These are phyloP conservation scores for Plasmodium chabaudi DNA, from an alignment of 169 alveolate genomes.

Conservation along the genomic window DNA sequence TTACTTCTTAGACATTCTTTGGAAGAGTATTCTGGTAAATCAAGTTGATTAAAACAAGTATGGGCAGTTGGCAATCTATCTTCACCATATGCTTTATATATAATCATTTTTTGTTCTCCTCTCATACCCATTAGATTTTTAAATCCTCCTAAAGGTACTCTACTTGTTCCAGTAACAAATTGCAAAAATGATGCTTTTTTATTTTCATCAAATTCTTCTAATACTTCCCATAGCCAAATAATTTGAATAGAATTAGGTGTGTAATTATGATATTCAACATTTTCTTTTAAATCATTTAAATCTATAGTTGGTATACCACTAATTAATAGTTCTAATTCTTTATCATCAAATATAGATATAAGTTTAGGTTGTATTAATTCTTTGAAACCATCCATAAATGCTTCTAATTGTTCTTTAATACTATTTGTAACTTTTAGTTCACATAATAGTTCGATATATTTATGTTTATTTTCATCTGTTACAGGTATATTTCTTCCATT, in stretches of 20 bases:
- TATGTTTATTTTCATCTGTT: conserved; percentile 95
- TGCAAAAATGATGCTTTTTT: conserved; percentile 94
- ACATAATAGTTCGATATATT: conserved; percentile 95
- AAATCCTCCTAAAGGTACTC: conserved; percentile 99
- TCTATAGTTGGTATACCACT: conserved; percentile 99
- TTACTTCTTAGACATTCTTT: conserved; percentile 94
- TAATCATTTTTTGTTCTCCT: conserved; percentile 97
- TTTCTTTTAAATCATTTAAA: conserved; percentile 94
- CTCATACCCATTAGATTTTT: conserved; percentile 97
- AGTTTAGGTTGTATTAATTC: conserved; percentile 97
- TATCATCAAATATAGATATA: conserved; percentile 96
- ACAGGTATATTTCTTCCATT: conserved; percentile 94
- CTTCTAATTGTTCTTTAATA: conserved; percentile 95
- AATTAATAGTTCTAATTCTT: conserved; percentile 94
- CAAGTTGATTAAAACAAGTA: conserved; percentile 98
- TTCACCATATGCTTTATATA: conserved; percentile 93
- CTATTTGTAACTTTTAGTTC: conserved; percentile 95
- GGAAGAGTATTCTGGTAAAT: conserved; percentile 97
- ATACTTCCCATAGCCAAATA: conserved; percentile 95
- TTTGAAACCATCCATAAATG: conserved; percentile 97
- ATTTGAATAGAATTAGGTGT: conserved; percentile 90
- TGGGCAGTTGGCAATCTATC: conserved; percentile 98
- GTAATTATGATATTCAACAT: conserved; percentile 96
- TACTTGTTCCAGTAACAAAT: conserved; percentile 88
- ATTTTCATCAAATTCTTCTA: conserved; percentile 93